Evolutionary conservation across 2,329 filamentous ascomycete species (phyloP).

Genomic region (Hypoxylon sp.): DNA sequence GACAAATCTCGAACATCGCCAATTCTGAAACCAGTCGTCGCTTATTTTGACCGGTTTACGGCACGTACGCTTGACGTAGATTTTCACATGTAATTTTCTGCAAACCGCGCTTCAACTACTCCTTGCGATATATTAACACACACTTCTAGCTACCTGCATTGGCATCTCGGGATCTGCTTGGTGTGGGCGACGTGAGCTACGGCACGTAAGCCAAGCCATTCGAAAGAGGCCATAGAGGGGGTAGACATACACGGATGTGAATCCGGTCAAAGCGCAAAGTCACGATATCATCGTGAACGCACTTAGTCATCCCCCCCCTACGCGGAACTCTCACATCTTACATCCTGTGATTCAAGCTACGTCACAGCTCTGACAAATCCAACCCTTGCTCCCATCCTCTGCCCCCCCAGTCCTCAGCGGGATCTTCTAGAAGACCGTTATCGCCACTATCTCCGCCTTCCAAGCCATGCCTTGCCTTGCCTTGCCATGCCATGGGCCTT

Average conservation of each 20-base stretch:
- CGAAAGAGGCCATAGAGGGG: neutral
- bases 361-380: slow-evolving; percentile 3
- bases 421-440: slow-evolving; percentile 16
- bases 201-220: neutral
- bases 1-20: neutral
- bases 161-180: neutral
- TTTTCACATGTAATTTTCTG: neutral
- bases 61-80: neutral
- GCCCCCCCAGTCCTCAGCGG: neutral
- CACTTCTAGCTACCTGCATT: neutral
- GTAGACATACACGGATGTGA: neutral
- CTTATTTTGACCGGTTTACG: neutral
- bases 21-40: neutral
- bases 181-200: neutral
- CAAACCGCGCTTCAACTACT: neutral
- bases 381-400: too few relatives aligned
- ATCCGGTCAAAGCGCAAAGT: neutral
- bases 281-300: neutral
- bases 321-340: neutral
- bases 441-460: slow-evolving; percentile 34
- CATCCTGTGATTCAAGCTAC: neutral
- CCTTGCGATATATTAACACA: neutral
- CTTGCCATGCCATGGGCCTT: too few relatives aligned
- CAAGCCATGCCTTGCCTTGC: neutral
- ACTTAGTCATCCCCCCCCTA: slow-evolving; percentile 10